Evolutionary conservation across 495 filamentous ascomycete genomes (phyloP).

Genomic region (Neurospora sp.): DNA sequence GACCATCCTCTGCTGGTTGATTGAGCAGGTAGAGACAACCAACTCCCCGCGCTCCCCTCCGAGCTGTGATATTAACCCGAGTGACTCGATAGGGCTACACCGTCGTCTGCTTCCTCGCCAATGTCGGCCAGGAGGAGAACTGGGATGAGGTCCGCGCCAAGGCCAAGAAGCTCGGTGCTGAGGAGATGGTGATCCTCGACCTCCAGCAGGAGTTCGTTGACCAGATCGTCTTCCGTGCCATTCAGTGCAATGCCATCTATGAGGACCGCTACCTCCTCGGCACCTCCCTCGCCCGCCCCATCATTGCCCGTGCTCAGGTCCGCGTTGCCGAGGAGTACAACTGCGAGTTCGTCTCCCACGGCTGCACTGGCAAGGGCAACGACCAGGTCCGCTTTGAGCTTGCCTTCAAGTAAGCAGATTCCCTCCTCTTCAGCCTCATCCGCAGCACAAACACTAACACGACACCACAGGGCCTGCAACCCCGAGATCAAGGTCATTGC

Average conservation of each 20-base stretch:
- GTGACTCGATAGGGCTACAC: conserved; percentile 14
- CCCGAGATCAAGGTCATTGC: conserved; percentile 77
- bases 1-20: conserved; percentile 47
- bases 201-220: conserved; percentile 72
- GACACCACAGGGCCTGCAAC: conserved; percentile 41
- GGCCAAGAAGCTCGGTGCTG: conserved; percentile 60
- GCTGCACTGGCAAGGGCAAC: conserved; percentile 70
- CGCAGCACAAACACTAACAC: conserved; percentile 2
- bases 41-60: not conserved
- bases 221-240: conserved; percentile 77
- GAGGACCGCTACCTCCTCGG: conserved; percentile 73
- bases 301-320: conserved; percentile 73
- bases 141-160: conserved; percentile 46
- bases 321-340: conserved; percentile 56
- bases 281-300: conserved; percentile 74
- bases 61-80: conserved; percentile 31
- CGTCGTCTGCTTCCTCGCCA: conserved; percentile 41
- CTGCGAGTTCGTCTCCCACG: conserved; percentile 61
- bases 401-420: conserved; percentile 8
- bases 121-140: conserved; percentile 44
- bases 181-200: conserved; percentile 52
- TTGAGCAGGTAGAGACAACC: conserved; percentile 38
- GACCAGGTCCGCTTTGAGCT: conserved; percentile 62
- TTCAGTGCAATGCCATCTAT: conserved; percentile 82
- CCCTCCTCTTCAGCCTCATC: conserved; percentile 1